Base-by-base conservation (phyloP, 331 rosid species). In the Prunus yedoensis region DNA sequence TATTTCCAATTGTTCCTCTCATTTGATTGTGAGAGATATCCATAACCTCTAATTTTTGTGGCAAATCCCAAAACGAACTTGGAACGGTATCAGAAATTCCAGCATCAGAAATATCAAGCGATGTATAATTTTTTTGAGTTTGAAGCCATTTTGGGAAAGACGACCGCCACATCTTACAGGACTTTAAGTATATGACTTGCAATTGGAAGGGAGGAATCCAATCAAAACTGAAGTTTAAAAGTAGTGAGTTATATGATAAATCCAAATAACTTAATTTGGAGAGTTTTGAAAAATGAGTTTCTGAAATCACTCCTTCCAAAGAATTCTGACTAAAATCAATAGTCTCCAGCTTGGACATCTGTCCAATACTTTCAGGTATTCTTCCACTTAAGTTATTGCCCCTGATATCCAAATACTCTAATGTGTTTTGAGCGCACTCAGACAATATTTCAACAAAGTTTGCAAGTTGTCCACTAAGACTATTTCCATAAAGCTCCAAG, bases 121-220 rank as follows among this genome's bases (percentile, higher is more conserved):
- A 0, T 0, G 0, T 5, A 27, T 10, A 10, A 38, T 3, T 10
- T 78, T 41, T 10, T 5, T 46, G 82, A 12, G 77, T 71, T 53
- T 1, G 77, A 45, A 78, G 59, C 67, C 82, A 71, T 1, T n/a
- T 41, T 2, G 68, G 77, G 28, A 77, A 78, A 4, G 4, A 15
- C 2, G 77, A 30, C 5, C 0, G 73, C 3, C 77, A 72, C 20
- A 78, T 8, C 43, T 5, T 51, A 47, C 77, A 71, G 1, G n/a
- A 3, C 13, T 45, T 0, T 10, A 78, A 54, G 0, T 0, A 0
- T 11, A 71, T 25, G 0, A 0, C 0, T 0, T 27, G 5, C 10
- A 74, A 51, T 21, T 59, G 76, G 38, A 77, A 77, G 21, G 71
- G 56, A 10, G 76, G 65, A 61, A 77, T 8, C 81, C 76, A 77